Base-by-base conservation (phyloP, 441 rosid species). In the Syzygium syzygioides region DNA sequence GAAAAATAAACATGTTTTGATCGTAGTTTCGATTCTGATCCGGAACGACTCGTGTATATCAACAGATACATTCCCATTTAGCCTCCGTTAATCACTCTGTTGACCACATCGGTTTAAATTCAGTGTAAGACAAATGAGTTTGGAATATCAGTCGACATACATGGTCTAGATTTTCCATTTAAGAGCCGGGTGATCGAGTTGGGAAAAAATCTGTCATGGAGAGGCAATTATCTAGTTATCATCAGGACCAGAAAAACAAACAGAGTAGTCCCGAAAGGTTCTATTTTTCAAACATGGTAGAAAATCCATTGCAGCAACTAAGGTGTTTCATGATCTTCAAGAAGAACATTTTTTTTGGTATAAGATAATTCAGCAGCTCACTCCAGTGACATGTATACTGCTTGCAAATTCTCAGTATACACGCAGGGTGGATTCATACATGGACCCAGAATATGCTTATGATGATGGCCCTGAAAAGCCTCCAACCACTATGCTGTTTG, bases 401-500 rank as follows among this genome's bases (percentile, higher is more conserved):
- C 50, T 34, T 19, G 79, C 2, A 4, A 34, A 68, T 68, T 19
- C 12, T 20, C 89, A 91, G 92, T 48, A 26, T 48, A 4, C 1
- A 23, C 60, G 87, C 48, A 55, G 83, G 34, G 1, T 79, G 14
- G 92, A 71, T 86, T 85, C 88, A 1, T 62, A 26, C 32, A 53
- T 92, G 93, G 93, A 91, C 86, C 4, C 87, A 4, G 4, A 56
- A 55, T 88, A 26, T 54, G 37, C 28, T 4, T 89, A 41, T 54
- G 91, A 55, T 45, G 53, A 91, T n/a, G 93, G 92, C 7, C 87
- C 90, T 12, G 57, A 86, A 87, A 87, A 83, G 14, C 87, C 45
- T 25, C 91, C 91, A 18, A 86, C 88, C 23, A 19, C 88, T 7
- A 0, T 55, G 0, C 53, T 80, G 6, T 55, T 89, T 45, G 92